A percentile compares a stretch with the other conserved stretches of the same genome.
phyloP scores from a whole-genome alignment of 371 early-diverging fungal genomes.

The Rhizopus delemar region DNA sequence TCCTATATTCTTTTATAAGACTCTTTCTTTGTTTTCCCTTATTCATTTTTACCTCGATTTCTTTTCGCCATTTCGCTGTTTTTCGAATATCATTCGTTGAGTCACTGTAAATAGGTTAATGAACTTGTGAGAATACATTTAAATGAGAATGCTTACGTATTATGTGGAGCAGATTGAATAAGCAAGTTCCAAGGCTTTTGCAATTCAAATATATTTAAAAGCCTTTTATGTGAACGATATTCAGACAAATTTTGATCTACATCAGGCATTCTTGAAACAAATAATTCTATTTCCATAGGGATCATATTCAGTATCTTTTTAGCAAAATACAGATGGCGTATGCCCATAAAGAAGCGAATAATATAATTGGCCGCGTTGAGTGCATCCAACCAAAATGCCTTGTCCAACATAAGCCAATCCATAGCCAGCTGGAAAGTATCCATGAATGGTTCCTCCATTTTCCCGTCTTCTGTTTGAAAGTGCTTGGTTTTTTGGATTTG shows the following conservation, averaged over 20 bases:
- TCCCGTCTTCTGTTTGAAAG: not conserved
- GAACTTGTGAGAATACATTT: not conserved
- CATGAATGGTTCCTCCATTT: not conserved
- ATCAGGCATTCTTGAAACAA: not conserved
- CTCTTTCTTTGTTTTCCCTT: not conserved
- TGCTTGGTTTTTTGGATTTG: not conserved
- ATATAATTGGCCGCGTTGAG: slow-evolving; percentile 13
- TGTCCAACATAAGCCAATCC: slow-evolving; percentile 13
- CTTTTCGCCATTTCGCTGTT: slow-evolving; percentile 7
- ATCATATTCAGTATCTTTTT: slow-evolving; percentile 6
- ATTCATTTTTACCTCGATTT: slow-evolving; percentile 6
- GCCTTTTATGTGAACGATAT: slow-evolving; percentile 8
- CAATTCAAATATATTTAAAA: slow-evolving; percentile 1
- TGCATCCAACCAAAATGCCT: not conserved
- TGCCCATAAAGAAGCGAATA: slow-evolving; percentile 8
- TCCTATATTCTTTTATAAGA: not conserved
- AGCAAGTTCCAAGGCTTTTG: slow-evolving; percentile 6
- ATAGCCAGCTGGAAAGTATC: slow-evolving; percentile 3
- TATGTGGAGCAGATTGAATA: not conserved
- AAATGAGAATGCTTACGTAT: slow-evolving; percentile 2
- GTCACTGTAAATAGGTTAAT: slow-evolving; percentile 5
- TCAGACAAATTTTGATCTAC: not conserved
- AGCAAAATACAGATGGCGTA: slow-evolving; percentile 9
- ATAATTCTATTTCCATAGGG: not conserved
- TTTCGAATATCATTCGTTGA: slow-evolving; percentile 1